Evolutionary conservation across 495 filamentous ascomycete genomes (phyloP).

Genomic region (Tuber calosporum): DNA sequence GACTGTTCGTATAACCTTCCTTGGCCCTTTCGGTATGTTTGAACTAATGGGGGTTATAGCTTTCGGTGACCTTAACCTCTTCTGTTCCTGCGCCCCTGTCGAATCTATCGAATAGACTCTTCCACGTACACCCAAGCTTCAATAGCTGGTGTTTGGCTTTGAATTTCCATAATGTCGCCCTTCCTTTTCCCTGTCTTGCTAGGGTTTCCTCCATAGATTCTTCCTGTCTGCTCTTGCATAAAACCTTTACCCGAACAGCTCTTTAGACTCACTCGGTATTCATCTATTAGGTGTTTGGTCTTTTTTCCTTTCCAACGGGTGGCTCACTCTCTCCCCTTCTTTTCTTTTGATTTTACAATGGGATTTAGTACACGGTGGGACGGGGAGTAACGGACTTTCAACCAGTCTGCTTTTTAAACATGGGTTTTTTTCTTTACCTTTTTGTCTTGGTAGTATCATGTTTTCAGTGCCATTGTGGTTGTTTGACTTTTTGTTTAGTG

Average conservation of each 20-base stretch:
- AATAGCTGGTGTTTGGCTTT: neutral
- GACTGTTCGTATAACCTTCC: conserved; percentile 58
- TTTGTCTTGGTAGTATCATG: neutral
- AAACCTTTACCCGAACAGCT: neutral
- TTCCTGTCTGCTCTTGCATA: conserved; percentile 12
- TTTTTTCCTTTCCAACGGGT: conserved; percentile 14
- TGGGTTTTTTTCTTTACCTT: neutral
- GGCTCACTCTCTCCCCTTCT: conserved; percentile 5
- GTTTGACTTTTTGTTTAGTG: neutral
- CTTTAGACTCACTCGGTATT: conserved; percentile 41
- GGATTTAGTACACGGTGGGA: conserved; percentile 13
- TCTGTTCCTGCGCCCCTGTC: conserved; percentile 90
- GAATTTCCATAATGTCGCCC: neutral
- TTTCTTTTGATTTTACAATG: neutral
- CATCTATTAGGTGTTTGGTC: conserved; percentile 42
- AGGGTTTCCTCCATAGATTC: neutral
- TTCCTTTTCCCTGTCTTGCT: conserved; percentile 10
- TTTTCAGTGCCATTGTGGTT: neutral
- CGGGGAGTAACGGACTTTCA: conserved; percentile 34
- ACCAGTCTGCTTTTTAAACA: conserved; percentile 25
- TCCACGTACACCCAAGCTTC: conserved; percentile 7
- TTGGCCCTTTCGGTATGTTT: conserved; percentile 3
- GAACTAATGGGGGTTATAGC: conserved; percentile 50
- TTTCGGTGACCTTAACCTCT: conserved; percentile 86
- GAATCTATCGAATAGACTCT: conserved; percentile 48